Percentiles rank a stretch among this genome's conserved stretches.
Evolutionary conservation across 345 rosid species (phyloP).

Genomic region (Syzygium oleosum): DNA sequence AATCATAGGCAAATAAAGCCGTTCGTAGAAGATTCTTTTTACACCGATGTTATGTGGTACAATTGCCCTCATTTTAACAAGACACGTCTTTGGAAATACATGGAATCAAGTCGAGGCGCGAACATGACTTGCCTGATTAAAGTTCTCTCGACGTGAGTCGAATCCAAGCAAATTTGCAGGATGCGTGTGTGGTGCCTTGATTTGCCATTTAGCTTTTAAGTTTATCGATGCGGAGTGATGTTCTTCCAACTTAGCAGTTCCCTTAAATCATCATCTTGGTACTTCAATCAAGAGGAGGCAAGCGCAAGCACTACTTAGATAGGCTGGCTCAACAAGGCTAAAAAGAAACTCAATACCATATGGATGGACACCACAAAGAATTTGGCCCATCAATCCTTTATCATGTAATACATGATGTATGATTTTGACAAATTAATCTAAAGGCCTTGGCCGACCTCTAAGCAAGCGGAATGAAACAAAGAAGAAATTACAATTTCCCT

Average conservation of each 20-base stretch:
- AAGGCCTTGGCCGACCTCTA: not conserved
- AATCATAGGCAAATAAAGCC: not conserved
- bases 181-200: not conserved
- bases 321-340: not conserved
- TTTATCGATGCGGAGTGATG: not conserved
- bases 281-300: not conserved
- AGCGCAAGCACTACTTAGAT: not conserved
- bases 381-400: not conserved
- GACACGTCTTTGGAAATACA: not conserved
- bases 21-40: not conserved
- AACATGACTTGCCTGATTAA: not conserved
- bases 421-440: not conserved
- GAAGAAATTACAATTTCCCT: not conserved
- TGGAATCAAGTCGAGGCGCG: not conserved
- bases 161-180: not conserved
- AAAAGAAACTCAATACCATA: not conserved
- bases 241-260: not conserved
- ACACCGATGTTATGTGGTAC: not conserved
- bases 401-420: not conserved
- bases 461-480: not conserved
- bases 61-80: not conserved
- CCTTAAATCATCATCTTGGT: not conserved
- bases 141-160: not conserved
- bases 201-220: not conserved
- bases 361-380: not conserved